Base-by-base conservation (phyloP, 768 basidiomycete genomes). In the Psilocybe azurescens region DNA sequence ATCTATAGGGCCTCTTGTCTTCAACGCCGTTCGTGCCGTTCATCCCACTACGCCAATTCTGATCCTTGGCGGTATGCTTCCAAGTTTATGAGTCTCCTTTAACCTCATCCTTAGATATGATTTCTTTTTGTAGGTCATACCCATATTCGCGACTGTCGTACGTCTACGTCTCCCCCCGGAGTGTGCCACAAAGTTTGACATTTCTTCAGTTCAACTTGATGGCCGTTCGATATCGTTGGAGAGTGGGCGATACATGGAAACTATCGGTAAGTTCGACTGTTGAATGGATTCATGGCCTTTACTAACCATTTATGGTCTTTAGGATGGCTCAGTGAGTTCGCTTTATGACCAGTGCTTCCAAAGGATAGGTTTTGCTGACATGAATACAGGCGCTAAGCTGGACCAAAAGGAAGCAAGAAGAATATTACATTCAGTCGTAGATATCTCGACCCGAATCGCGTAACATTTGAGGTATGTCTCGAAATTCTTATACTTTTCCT, bases 161-260 rank as follows among this genome's bases (percentile, higher is more conserved):
- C 74, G 83, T 83, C 16, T 59, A 4, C 11, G 18, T 33, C 29
- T 3, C 38, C n/a, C n/a, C 13, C 20, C 29, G 39, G 46, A 18
- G 20, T 33, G 39, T 38, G 5, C 13, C 38, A 13, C 24, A 24
- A 48, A 29, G 56, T 20, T 24, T 18, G 14, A 41, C 32, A 36
- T 32, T 48, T 7, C 18, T 53, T 28, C 53, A 87, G 86, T 83
- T 24, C 87, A 87, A 72, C 77, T 87, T 18, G 93, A 95, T 73
- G 83, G 82, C 3, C 82, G 89, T n/a, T 88, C 89, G 0, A 92
- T 95, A 78, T 80, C 89, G 1, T 71, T 95, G 62, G 91, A 94
- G 69, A 90, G 92, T 65, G 91, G 95, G 16, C 80, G 93, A 24
- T 97, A 96, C 72, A 91, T 97, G 89, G 95, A 97, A 76, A 97